A percentile compares a stretch with the other conserved stretches of the same genome.
These are phyloP conservation scores for Gracilariopsis chorda DNA, from an alignment of 23 red algal species.

Conservation along the genomic window DNA sequence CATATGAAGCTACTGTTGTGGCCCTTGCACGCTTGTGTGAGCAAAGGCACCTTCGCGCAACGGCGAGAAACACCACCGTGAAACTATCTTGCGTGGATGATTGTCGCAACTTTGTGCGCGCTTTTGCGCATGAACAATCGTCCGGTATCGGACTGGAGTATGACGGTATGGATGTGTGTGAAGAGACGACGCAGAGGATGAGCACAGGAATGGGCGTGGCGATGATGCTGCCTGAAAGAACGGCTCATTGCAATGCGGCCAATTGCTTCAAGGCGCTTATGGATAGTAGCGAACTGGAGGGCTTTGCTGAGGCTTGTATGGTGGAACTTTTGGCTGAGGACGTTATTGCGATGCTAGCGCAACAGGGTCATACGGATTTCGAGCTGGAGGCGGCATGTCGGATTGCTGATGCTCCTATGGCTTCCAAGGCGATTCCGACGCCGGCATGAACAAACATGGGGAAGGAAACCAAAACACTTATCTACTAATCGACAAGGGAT, in stretches of 20 bases:
- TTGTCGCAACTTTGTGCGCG: constrained; percentile 48
- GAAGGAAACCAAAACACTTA: neutral
- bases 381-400: neutral
- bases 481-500: neutral
- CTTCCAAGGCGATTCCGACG: neutral
- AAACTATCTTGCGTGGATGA: constrained; percentile 5
- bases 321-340: constrained; percentile 56
- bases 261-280: constrained; percentile 45
- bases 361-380: neutral
- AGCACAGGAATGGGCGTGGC: neutral
- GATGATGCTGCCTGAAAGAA: constrained; percentile 53
- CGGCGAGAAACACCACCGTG: neutral
- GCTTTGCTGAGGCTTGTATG: constrained; percentile 62
- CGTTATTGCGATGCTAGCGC: neutral
- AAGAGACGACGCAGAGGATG: constrained; percentile 13
- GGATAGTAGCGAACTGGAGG: constrained; percentile 58
- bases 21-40: constrained; percentile 18
- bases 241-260: constrained; percentile 22
- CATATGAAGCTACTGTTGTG: constrained; percentile 26
- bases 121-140: constrained; percentile 50
- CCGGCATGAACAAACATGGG: neutral
- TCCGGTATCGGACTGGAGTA: neutral
- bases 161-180: neutral
- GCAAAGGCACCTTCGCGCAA: constrained; percentile 6
- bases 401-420: neutral